A percentile compares a stretch with the other conserved stretches of the same genome.
phyloP scores from a whole-genome alignment of 495 filamentous ascomycete species.

The Pseudotulostoma volvatum region DNA sequence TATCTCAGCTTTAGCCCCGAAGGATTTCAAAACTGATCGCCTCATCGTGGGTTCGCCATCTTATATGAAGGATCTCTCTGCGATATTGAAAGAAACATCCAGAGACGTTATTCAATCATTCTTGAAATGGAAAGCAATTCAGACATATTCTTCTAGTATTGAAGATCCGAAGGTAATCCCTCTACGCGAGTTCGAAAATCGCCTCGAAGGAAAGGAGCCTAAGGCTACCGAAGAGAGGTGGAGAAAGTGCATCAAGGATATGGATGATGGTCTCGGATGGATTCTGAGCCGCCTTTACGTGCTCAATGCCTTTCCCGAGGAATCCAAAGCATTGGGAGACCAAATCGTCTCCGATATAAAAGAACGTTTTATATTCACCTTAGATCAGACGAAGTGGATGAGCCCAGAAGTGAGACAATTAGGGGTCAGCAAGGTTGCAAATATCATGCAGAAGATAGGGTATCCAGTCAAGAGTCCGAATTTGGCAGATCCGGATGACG shows the following conservation, averaged over 20 bases:
- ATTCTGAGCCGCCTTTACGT: constrained; percentile 51
- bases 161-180: constrained; percentile 43
- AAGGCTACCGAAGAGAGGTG: constrained; percentile 48
- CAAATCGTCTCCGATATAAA: constrained; percentile 56
- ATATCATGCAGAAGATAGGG: constrained; percentile 59
- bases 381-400: constrained; percentile 51
- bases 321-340: constrained; percentile 48
- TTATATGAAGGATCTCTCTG: constrained; percentile 36
- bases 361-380: constrained; percentile 41
- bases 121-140: constrained; percentile 46
- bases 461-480: constrained; percentile 52
- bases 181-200: constrained; percentile 41
- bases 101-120: constrained; percentile 36
- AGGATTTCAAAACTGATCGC: constrained; percentile 30
- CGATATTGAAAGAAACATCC: constrained; percentile 28
- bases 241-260: constrained; percentile 44
- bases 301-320: constrained; percentile 45
- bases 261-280: constrained; percentile 42
- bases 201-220: constrained; percentile 41
- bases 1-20: constrained; percentile 35
- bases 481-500: constrained; percentile 38
- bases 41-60: constrained; percentile 41
- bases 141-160: constrained; percentile 30
- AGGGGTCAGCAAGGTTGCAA: constrained; percentile 50
- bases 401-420: constrained; percentile 43